Evolutionary conservation across 1,139 yeast genomes (phyloP), one percentile per base, ranked within the genome.

Genomic region (Pichia norvegensis): DNA sequence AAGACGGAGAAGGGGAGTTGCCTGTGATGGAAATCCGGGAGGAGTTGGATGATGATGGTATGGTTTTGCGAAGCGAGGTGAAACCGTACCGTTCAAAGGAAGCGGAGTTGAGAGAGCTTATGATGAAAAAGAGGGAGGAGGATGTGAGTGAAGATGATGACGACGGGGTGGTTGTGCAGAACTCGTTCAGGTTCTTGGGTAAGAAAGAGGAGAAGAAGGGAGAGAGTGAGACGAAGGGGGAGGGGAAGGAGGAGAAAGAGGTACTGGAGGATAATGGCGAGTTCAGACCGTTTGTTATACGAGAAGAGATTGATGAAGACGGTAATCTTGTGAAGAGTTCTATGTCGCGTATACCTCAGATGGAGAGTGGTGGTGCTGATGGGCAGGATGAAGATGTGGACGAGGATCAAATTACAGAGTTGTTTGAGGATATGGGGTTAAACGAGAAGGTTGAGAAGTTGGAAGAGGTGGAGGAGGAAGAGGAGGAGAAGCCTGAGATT

Each of bases 11-110:
- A 4, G 25, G 22, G 7, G 41, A 36, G 14, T 60, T 80, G 4
- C 87, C 86, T 0, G 63, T 80, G 17, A 79, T 88, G 81, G 97
- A 88, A 48, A 88, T 88, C 21, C 73, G 81, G 44, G 97, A 90
- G 59, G 88, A 84, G 46, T 64, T 90, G 38, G 96, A 88, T 61
- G 95, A 85, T 1, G 79, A 84, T 13, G 96, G 80, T 0, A 79
- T 83, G 52, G 71, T 87, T 1, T 59, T 82, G 0, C 61, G 53
- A 16, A 67, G 72, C 11, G 66, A 68, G 22, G 61, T 72, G 3
- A 60, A 61, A 17, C 70, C 70, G 1, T 57, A 55, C 23, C 47
- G 40, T 7, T 29, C 50, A n/a, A 33, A 49, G 20, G 46, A 41
- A 16, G 37, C n/a, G 11, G 23, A 51, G 20, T 29, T 53, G 2